Percentiles rank a stretch among this genome's conserved stretches.
phyloP scores from a whole-genome alignment of 208 protist genomes.

The Borovskyia barvae region DNA sequence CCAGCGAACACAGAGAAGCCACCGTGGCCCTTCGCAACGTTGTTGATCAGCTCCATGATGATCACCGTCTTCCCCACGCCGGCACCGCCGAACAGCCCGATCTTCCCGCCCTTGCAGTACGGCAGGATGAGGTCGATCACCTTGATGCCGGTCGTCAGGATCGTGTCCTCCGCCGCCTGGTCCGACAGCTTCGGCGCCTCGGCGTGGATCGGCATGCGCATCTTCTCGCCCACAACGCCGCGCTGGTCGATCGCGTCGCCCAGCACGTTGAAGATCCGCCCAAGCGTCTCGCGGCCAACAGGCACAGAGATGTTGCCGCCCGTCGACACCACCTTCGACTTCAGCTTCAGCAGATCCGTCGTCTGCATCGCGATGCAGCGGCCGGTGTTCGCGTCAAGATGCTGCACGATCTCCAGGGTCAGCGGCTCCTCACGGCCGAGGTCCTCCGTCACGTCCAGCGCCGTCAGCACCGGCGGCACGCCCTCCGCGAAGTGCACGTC shows the following conservation, averaged over 20 bases:
- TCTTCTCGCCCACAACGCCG: slow-evolving; percentile 92
- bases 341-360: slow-evolving; percentile 97
- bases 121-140: slow-evolving; percentile 98
- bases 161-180: slow-evolving; percentile 91
- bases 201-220: slow-evolving; percentile 93
- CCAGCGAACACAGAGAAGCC: slow-evolving; percentile 99
- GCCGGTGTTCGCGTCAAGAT: slow-evolving; percentile 95
- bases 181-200: slow-evolving; percentile 93
- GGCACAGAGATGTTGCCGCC: slow-evolving; percentile 96
- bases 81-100: slow-evolving; percentile 98
- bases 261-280: slow-evolving; percentile 99
- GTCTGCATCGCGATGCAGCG: slow-evolving; percentile 98
- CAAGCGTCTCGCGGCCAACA: slow-evolving; percentile 94
- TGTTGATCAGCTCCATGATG: slow-evolving; percentile 99
- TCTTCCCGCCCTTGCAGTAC: slow-evolving; percentile 99
- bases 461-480: slow-evolving; percentile 96
- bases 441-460: slow-evolving; percentile 92
- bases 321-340: slow-evolving; percentile 93
- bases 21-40: slow-evolving; percentile 98
- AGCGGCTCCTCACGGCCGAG: slow-evolving; percentile 81
- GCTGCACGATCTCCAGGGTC: slow-evolving; percentile 97
- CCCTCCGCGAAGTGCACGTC: slow-evolving; percentile 96
- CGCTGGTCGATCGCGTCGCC: slow-evolving; percentile 98
- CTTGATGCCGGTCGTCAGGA: slow-evolving; percentile 98
- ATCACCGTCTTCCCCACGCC: slow-evolving; percentile 99